phyloP scores from a whole-genome alignment of 176 grass and related monocot species.

The Aegilops umbellulata region DNA sequence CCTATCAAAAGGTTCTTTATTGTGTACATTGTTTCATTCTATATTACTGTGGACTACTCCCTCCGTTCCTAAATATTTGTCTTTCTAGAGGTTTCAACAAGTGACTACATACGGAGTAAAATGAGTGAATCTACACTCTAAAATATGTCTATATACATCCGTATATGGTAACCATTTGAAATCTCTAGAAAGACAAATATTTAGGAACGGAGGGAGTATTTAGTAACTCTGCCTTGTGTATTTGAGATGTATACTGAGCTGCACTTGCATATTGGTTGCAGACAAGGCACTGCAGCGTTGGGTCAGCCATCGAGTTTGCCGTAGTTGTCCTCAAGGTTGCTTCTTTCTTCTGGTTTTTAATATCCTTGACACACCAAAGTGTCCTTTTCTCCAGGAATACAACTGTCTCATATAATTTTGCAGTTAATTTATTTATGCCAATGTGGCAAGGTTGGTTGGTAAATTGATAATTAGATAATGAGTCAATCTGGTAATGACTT shows the following conservation, averaged over 20 bases:
- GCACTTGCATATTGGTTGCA: conserved; percentile 22
- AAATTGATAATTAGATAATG: background rate
- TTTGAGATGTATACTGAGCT: conserved; percentile 23
- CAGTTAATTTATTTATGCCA: background rate
- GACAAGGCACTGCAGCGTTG: conserved; percentile 37
- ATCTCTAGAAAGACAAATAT: no score
- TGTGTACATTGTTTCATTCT: conserved; percentile 6
- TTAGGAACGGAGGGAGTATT: no score
- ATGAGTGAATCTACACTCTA: no score
- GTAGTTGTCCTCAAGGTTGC: conserved; percentile 66
- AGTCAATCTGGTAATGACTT: background rate
- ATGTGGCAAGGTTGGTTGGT: background rate
- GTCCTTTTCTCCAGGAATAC: background rate
- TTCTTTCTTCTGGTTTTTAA: conserved; percentile 5
- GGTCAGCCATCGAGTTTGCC: conserved; percentile 70
- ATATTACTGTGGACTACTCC: background rate
- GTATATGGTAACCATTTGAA: no score
- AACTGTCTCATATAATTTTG: background rate
- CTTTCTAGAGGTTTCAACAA: no score
- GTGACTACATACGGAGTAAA: no score
- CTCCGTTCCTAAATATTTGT: no score
- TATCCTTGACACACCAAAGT: background rate
- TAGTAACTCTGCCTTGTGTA: background rate
- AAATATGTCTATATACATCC: no score
- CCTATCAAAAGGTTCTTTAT: background rate